Base-by-base conservation (phyloP, 1,284 basidiomycete species). In the Rhodotorula sp. region DNA sequence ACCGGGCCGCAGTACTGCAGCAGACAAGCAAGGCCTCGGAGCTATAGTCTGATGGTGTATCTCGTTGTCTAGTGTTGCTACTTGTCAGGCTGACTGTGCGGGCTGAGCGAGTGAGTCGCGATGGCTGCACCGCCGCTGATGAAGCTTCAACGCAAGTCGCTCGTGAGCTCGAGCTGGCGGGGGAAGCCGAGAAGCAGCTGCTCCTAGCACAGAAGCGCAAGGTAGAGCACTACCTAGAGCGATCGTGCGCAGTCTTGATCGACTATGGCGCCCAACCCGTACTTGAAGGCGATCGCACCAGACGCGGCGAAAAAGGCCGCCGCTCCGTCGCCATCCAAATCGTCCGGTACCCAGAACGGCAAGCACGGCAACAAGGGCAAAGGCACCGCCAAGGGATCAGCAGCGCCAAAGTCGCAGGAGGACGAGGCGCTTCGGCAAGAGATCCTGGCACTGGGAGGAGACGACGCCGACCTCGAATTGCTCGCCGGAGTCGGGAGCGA, bases 391-490 rank as follows among this genome's bases (percentile, higher is more conserved):
- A n/a, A 37, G 4, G 3, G 49, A 10, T 18, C 56, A 17, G 54
- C 45, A 29, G 60, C 59, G 44, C 51, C 22, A 45, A 59, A 51
- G 45, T 56, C 51, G 26, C 59, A 67, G 26, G 55, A 42, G 17
- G 57, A 69, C 30, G 75, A 73, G 14, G 33, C 67, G 3, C 66
- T 84, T 2, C 75, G 78, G 62, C 73, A 80, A 55, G 83, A 81
- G 30, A 80, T 86, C 30, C 78, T 81, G 45, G 84, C 84, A 22
- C 79, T 86, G 4, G 86, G 86, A 33, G 86, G 86, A 12, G 84
- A 85, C 72, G 83, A 84, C 29, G 80, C 81, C 33, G 86, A 87
- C 76, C 77, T 83, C 42, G 80, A 83, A n/a, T 75, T 86, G 59
- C 77, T 86, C 26, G 79, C 81, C 22, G 84, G 81, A 26, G 78